These are phyloP conservation scores for Adenanthera pavonina DNA, from an alignment of 306 rosid species.

Conservation along the genomic window DNA sequence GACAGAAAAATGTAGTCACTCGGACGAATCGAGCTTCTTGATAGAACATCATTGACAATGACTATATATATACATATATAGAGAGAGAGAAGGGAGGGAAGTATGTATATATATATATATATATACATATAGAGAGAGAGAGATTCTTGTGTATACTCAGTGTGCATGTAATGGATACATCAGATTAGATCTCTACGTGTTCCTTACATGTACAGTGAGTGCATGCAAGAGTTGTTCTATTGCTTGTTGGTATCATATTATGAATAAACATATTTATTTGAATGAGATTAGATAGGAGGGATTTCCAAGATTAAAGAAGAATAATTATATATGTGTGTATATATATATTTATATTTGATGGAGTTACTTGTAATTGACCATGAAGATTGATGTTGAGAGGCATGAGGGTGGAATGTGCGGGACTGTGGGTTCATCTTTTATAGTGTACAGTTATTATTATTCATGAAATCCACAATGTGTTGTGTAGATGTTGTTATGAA, in stretches of 20 bases:
- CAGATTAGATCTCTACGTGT: background rate
- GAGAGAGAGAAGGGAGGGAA: background rate
- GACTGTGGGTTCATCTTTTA: too few species aligned
- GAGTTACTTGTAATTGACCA: background rate
- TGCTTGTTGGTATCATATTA: background rate
- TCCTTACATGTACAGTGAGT: background rate
- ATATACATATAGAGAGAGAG: too few species aligned
- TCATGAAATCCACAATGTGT: background rate
- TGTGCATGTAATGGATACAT: background rate
- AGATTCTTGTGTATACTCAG: background rate
- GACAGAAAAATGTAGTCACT: background rate
- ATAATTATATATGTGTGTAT: background rate
- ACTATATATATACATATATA: background rate
- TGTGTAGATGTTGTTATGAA: background rate
- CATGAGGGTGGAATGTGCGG: background rate
- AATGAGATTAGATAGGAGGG: background rate
- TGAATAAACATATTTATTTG: background rate
- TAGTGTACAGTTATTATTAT: background rate
- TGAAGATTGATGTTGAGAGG: background rate
- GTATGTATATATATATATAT: background rate
- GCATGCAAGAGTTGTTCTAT: background rate
- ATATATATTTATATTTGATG: background rate
- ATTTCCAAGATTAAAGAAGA: background rate
- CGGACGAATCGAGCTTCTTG: background rate
- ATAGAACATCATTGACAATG: background rate